Conservation (phyloP, 106 monocot genomes). For the Allium cepa region DNA sequence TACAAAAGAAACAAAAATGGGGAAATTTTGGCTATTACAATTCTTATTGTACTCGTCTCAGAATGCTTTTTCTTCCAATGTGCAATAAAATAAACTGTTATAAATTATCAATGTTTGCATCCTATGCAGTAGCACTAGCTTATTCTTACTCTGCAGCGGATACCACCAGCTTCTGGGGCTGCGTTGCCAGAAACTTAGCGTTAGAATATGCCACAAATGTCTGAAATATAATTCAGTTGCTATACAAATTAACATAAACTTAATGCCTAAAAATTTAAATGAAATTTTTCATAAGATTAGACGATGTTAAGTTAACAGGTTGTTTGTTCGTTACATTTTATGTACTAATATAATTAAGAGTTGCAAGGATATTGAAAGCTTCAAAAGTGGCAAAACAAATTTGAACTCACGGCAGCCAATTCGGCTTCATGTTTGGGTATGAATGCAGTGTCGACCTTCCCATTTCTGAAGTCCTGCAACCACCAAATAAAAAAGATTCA, state of each 20-base stretch:
- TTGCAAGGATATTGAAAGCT: background rate
- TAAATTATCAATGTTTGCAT: background rate
- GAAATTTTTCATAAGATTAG: background rate
- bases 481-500: background rate
- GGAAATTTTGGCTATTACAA: background rate
- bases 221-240: background rate
- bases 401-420: constrained; percentile 47
- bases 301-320: background rate
- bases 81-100: background rate
- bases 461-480: constrained; percentile 73
- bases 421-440: constrained; percentile 86
- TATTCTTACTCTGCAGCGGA: background rate
- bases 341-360: background rate
- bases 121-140: background rate
- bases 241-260: background rate
- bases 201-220: too few relatives aligned
- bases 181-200: constrained; percentile 1
- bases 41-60: background rate
- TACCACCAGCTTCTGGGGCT: constrained; percentile 6
- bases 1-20: background rate
- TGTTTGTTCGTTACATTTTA: background rate
- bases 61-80: background rate
- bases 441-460: constrained; percentile 82
- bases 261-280: background rate
- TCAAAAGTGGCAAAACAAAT: background rate